A percentile compares a stretch with the other conserved stretches of the same genome.
These are phyloP conservation scores for Stephanodiscus triporus DNA, from an alignment of 108 stramenopile species.

Conservation along the genomic window DNA sequence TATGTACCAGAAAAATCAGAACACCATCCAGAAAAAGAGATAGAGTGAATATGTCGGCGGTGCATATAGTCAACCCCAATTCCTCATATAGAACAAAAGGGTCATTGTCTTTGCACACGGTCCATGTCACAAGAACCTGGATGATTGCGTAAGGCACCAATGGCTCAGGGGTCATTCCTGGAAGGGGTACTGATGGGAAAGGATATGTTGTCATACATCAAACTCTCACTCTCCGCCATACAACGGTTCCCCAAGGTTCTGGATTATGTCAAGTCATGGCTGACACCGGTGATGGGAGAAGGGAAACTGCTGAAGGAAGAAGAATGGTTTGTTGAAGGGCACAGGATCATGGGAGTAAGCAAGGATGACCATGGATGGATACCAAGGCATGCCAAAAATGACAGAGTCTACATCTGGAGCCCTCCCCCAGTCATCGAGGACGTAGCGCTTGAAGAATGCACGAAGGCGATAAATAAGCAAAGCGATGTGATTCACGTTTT, in stretches of 20 bases:
- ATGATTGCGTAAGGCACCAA: constrained; percentile 23
- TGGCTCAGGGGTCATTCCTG: neutral
- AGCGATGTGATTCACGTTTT: too few relatives aligned
- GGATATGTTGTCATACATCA: constrained; percentile 6
- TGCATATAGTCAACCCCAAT: too few relatives aligned
- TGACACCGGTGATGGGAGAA: neutral
- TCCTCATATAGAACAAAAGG: too few relatives aligned
- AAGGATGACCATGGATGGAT: constrained; percentile 35
- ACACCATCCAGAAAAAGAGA: too few relatives aligned
- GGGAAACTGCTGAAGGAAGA: constrained; percentile 1
- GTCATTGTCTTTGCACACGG: too few relatives aligned
- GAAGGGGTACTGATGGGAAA: neutral
- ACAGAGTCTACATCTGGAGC: constrained; percentile 20
- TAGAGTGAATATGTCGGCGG: too few relatives aligned
- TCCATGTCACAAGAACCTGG: constrained; percentile 42
- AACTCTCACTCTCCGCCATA: constrained; percentile 16
- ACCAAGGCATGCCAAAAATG: constrained; percentile 2
- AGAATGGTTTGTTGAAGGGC: constrained; percentile 5
- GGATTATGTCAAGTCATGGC: constrained; percentile 16
- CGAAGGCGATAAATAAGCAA: too few relatives aligned
- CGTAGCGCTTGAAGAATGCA: too few relatives aligned
- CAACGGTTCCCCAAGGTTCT: constrained; percentile 29
- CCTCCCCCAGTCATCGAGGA: constrained; percentile 31
- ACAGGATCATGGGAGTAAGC: constrained; percentile 21
- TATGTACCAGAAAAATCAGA: too few relatives aligned